Evolutionary conservation across 176 grass and related monocot genomes (phyloP), one percentile per base, ranked within the genome.

Genomic region (Triticum urartu): DNA sequence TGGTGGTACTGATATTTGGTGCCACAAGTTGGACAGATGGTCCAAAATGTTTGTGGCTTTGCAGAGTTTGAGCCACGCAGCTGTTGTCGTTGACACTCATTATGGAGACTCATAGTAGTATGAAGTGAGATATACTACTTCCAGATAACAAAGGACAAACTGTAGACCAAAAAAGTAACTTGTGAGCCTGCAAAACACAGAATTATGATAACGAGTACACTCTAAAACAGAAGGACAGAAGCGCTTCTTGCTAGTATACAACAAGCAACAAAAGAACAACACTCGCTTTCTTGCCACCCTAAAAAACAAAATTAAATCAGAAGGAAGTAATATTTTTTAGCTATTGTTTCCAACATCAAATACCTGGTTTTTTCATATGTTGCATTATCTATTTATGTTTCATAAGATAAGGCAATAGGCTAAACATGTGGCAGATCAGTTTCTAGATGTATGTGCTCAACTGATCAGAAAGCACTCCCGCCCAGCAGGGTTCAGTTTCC

Each of bases 1-100:
- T 75, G 82, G 77, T 86, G 91, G 64, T 97, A 94, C 85, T 97
- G 95, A 79, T 97, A 97, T 79, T 89, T 88, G 89, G 92, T 91
- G 36, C 95, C 87, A 81, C 95, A 97, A 77, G 70, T 38, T 65
- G 78, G 81, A 64, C 95, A 97, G 9, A 91, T 90, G 21, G 95
- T 97, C 95, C 95, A 97, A 86, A 97, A 97, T 73, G 92, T 91
- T 62, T 88, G 87, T 1, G 35, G 50, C 30, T 30, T 59, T 63
- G 88, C 25, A 79, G 38, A 66, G 85, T 80, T 78, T 75, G 79
- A 52, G 32, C 75, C 17, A 32, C 86, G 56, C 20, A 84, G 65
- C 15, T 67, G 64, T 67, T 32, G 64, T 26, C 0, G 64, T 32
- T 35, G 65, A 6, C 33, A 33, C 32, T 35, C 33, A 9, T 3